Base-by-base conservation (phyloP, 2,329 filamentous ascomycete species). In the Exophiala mesophila region DNA sequence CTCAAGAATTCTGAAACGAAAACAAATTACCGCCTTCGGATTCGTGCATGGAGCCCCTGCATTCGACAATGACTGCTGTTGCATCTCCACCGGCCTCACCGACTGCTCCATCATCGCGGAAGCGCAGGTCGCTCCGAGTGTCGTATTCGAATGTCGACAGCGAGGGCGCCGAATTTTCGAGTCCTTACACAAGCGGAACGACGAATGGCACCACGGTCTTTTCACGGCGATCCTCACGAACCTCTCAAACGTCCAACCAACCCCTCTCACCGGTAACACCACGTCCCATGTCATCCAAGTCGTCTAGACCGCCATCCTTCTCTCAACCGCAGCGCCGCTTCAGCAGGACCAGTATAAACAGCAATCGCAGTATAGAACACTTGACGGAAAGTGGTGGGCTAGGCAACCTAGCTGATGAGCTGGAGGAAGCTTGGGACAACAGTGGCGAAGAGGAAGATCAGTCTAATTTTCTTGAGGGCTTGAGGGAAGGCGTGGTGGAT, bases 341-440 rank as follows among this genome's bases (percentile, higher is more conserved):
- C 15, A 50, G 50, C 30, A 36, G 44, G 26, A 45, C 59, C 12
- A 61, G 65, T 24, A 61, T 61, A 48, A 64, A 64, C 9, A 64
- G 59, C 45, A 41, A 49, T 17, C 39, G 39, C 16, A 52, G 50
- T 30, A 31, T 48, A 19, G 48, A 46, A 34, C 49, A 44, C 31
- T 16, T 45, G 16, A 60, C 56, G 12, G 64, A 59, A 39, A 66
- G 63, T 40, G 66, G 67, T 31, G 77, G 76, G 7, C 59, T 80
- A 39, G 78, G 78, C 17, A 82, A 75, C 50, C 60, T 83, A 37
- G 79, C 79, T 19, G 79, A 83, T 56, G 79, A 82, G 57, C 62
- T 82, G 17, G 78, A 74, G 18, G 74, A 78, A 53, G 72, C 73
- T n/a, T 77, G 72, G 67, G 74, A 70, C 49, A 68, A 69, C 26